Base-by-base conservation (phyloP, 495 filamentous ascomycete species). In the Cercophora sp. region DNA sequence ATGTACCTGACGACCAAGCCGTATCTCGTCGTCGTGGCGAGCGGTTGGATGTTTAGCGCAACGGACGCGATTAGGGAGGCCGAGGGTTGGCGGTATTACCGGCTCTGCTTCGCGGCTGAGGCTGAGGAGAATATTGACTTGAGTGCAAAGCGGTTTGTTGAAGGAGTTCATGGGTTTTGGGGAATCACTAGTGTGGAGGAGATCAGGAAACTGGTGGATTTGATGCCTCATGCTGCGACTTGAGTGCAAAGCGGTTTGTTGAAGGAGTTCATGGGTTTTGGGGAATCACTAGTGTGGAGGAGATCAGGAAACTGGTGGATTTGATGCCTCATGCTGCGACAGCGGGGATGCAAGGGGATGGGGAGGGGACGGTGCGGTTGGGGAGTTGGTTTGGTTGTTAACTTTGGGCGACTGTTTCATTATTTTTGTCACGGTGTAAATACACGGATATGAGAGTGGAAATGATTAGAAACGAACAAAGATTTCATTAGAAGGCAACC, bases 101-200 rank as follows among this genome's bases (percentile, higher is more conserved):
- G 92, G n/a, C 56, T 96, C 11, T 93, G 91, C 67, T 96, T 96
- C 70, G 88, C 89, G 11, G 91, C 90, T 6, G 84, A 89, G 62
- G 70, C 80, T 26, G 83, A 85, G 47, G 82, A 86, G 3, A 82
- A 85, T 37, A 74, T 95, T 19, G 74, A 70, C 18, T 55, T 59
- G 10, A 77, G 80, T 40, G 83, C 79, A 5, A 61, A 76, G 57
- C 64, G 85, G 48, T 82, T 94, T 59, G 81, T 79, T 2, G 73
- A 82, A 15, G 91, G 85, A 0, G 77, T 88, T 39, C 72, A 79
- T 45, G 73, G 70, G 18, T 96, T 96, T 64, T 96, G 87, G 86
- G 69, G 75, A 55, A 78, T 87, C 54, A 87, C 83, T 70, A 70
- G 79, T 27, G 69, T 79, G 32, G 77, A 78, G 60, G 83, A 83